These are phyloP conservation scores for Leccinellum luteum DNA, from an alignment of 768 basidiomycete species.

Conservation along the genomic window DNA sequence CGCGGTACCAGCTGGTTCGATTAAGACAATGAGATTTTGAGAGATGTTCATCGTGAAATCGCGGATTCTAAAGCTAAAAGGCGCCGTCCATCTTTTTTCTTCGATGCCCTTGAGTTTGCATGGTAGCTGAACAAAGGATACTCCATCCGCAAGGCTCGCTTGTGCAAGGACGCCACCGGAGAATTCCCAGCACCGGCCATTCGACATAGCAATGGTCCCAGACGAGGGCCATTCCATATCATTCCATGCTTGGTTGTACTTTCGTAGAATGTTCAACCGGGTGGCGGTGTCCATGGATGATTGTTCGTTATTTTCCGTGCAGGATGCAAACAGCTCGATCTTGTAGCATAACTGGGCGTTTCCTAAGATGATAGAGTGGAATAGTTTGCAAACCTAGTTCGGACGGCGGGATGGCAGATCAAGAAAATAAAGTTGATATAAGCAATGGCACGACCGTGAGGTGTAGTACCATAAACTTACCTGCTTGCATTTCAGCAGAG, in stretches of 20 bases:
- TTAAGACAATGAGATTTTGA: conserved; percentile 33
- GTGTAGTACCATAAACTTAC: conserved; percentile 13
- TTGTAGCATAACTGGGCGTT: conserved; percentile 30
- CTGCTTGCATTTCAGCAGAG: conserved; percentile 28
- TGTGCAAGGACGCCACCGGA: conserved; percentile 34
- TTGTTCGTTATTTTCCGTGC: conserved; percentile 24
- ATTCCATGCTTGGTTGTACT: conserved; percentile 31
- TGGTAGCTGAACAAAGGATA: conserved; percentile 29
- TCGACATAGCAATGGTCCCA: conserved; percentile 11
- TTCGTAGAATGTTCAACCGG: conserved; percentile 26
- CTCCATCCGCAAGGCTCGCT: conserved; percentile 14
- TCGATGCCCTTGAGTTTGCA: conserved; percentile 29
- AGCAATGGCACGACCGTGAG: not conserved
- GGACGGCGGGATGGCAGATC: not conserved
- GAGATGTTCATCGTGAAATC: conserved; percentile 39
- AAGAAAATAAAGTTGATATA: not conserved
- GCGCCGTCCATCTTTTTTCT: conserved; percentile 26
- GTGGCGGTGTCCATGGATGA: conserved; percentile 18
- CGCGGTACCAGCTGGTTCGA: conserved; percentile 23
- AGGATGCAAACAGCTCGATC: conserved; percentile 28
- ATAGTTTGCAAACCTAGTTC: conserved; percentile 31
- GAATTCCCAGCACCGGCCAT: conserved; percentile 34
- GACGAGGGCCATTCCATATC: conserved; percentile 20
- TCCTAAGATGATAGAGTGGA: conserved; percentile 24
- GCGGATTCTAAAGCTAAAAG: conserved; percentile 27